A percentile compares a stretch with the other conserved stretches of the same genome.
Conservation (phyloP, 2,329 filamentous ascomycete species). For the Penicillium sp. region DNA sequence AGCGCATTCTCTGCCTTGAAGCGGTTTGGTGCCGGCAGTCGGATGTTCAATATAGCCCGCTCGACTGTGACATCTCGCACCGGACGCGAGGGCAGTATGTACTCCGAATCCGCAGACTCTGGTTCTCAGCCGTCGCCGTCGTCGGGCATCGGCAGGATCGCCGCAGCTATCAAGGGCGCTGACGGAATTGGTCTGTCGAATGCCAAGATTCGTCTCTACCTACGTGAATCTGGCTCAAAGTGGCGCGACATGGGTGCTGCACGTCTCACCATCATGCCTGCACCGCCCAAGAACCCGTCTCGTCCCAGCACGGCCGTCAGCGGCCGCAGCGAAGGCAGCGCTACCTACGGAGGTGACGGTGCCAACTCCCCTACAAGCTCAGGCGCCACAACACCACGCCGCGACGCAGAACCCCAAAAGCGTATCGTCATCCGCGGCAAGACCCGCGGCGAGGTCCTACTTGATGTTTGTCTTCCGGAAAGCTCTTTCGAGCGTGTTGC, state of each 20-base stretch:
- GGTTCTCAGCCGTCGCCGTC: constrained; percentile 48
- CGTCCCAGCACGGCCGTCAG: constrained; percentile 45
- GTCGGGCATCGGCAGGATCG: constrained; percentile 51
- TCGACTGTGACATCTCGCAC: constrained; percentile 63
- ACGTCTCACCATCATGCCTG: constrained; percentile 69
- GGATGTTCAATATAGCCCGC: constrained; percentile 74
- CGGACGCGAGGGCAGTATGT: constrained; percentile 52
- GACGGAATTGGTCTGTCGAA: constrained; percentile 62
- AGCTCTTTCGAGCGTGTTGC: constrained; percentile 80
- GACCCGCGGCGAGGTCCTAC: constrained; percentile 58
- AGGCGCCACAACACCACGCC: constrained; percentile 35
- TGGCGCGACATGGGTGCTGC: constrained; percentile 92
- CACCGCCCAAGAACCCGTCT: constrained; percentile 34
- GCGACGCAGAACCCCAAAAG: constrained; percentile 67
- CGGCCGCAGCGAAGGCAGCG: constrained; percentile 39
- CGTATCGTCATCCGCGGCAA: constrained; percentile 72
- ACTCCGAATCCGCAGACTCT: constrained; percentile 51
- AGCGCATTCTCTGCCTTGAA: constrained; percentile 73
- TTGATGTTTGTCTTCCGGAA: constrained; percentile 80
- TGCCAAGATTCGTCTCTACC: constrained; percentile 79
- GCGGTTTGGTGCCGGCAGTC: constrained; percentile 64
- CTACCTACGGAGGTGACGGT: constrained; percentile 16
- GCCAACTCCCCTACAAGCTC: constrained; percentile 25
- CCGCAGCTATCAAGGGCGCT: constrained; percentile 45
- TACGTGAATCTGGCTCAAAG: constrained; percentile 66